These are phyloP conservation scores for Colletotrichum caudatum DNA, from an alignment of 2,329 filamentous ascomycete species.

Conservation along the genomic window DNA sequence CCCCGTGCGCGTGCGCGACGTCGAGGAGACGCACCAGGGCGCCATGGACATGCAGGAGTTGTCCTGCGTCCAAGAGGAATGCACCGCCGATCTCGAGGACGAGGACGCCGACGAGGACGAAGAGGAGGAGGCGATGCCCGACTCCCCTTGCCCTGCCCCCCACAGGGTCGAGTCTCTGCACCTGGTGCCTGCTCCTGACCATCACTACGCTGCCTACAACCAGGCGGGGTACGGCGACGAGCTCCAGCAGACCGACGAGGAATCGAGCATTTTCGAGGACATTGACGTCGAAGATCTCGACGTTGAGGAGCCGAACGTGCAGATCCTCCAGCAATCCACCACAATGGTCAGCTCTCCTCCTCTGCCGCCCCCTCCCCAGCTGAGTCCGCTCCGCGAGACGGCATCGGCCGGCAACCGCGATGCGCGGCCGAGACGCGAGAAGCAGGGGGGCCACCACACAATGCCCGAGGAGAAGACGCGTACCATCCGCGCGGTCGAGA, in stretches of 20 bases:
- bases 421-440: conserved; percentile 42
- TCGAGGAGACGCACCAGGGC: conserved; percentile 59
- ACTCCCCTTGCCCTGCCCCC: conserved; percentile 46
- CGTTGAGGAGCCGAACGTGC: conserved; percentile 57
- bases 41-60: conserved; percentile 53
- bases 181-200: conserved; percentile 53
- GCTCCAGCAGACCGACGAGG: conserved; percentile 52
- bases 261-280: conserved; percentile 60
- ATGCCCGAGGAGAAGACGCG: conserved; percentile 62
- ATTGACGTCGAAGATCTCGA: conserved; percentile 57
- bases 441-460: conserved; percentile 58
- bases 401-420: conserved; percentile 56
- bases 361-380: conserved; percentile 59
- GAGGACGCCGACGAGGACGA: conserved; percentile 12
- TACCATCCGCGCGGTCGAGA: conserved; percentile 53
- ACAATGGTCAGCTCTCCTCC: conserved; percentile 60
- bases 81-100: conserved; percentile 61
- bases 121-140: conserved; percentile 38
- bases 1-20: conserved; percentile 67
- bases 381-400: conserved; percentile 64
- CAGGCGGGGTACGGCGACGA: conserved; percentile 44
- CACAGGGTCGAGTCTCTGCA: conserved; percentile 54
- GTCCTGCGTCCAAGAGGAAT: conserved; percentile 48
- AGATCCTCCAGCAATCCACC: conserved; percentile 59
- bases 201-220: neutral